phyloP scores from a whole-genome alignment of 345 rosid genomes.

The Populus pruinosa region DNA sequence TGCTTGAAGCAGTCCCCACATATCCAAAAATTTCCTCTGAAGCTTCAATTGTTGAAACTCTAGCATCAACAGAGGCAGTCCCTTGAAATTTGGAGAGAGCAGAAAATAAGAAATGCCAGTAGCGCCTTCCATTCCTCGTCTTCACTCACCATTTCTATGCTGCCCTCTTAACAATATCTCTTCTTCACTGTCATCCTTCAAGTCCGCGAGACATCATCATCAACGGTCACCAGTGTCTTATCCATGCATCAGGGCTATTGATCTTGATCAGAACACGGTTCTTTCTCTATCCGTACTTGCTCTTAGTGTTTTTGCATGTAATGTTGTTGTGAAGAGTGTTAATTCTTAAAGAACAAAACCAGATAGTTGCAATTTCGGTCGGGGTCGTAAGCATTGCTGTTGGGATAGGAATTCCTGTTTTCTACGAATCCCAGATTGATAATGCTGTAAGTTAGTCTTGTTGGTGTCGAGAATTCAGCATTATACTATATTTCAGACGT shows the following conservation, averaged over 20 bases:
- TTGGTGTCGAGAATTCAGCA: not conserved
- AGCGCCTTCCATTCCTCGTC: constrained; percentile 43
- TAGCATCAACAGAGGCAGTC: not conserved
- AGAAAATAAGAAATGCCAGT: constrained; percentile 40
- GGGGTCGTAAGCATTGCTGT: constrained; percentile 76
- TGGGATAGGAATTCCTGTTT: constrained; percentile 81
- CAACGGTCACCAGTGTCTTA: constrained; percentile 41
- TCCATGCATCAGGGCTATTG: constrained; percentile 61
- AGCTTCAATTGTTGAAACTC: not conserved
- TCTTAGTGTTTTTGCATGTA: not conserved
- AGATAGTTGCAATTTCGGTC: constrained; percentile 79
- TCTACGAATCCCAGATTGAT: constrained; percentile 81
- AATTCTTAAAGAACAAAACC: not conserved
- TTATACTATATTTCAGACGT: not conserved
- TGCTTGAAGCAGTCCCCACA: constrained; percentile 19
- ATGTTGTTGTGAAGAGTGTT: not conserved
- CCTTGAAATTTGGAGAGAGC: not conserved
- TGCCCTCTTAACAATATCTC: constrained; percentile 43
- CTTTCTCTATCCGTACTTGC: not conserved
- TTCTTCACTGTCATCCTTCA: constrained; percentile 4
- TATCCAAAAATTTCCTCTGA: constrained; percentile 21
- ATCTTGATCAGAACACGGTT: constrained; percentile 86
- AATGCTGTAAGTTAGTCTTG: constrained; percentile 53
- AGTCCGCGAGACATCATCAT: constrained; percentile 31
- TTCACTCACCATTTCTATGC: constrained; percentile 54